phyloP scores from a whole-genome alignment of 805 yeast species.

The Lipomyces sp. region DNA sequence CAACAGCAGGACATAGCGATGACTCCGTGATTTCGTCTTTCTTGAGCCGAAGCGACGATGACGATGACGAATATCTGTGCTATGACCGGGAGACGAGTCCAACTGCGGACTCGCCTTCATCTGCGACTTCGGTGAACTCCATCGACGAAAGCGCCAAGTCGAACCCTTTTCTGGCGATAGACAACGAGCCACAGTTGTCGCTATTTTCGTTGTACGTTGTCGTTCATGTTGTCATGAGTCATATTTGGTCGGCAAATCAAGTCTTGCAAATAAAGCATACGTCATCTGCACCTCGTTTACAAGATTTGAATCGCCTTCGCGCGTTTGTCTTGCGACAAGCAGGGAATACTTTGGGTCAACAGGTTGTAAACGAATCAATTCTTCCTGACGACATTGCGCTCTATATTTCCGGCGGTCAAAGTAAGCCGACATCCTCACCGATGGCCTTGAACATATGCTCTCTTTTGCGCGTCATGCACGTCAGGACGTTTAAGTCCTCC shows the following conservation, averaged over 20 bases:
- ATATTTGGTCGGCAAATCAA: constrained; percentile 15
- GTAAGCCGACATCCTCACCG: constrained; percentile 5
- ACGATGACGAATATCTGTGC: no score
- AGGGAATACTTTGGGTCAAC: constrained; percentile 7
- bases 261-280: constrained; percentile 9
- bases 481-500: constrained; percentile 13
- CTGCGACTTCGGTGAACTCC: no score
- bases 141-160: constrained; percentile 7
- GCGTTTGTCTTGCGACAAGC: constrained; percentile 13
- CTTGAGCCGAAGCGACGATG: no score
- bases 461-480: constrained; percentile 16
- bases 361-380: constrained; percentile 3
- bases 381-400: constrained; percentile 12
- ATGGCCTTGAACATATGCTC: constrained; percentile 16
- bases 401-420: constrained; percentile 1
- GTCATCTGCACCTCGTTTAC: constrained; percentile 6
- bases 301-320: constrained; percentile 12
- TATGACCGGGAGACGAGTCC: no score
- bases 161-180: constrained; percentile 1
- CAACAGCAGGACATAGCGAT: no score
- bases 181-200: constrained; percentile 10
- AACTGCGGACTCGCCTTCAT: no score
- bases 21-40: no score
- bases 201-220: constrained; percentile 8
- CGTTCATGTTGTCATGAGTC: constrained; percentile 16